A percentile compares a stretch with the other conserved stretches of the same genome.
These are phyloP conservation scores for Wickerhamiella sorbophila DNA, from an alignment of 805 yeast genomes.

Conservation along the genomic window DNA sequence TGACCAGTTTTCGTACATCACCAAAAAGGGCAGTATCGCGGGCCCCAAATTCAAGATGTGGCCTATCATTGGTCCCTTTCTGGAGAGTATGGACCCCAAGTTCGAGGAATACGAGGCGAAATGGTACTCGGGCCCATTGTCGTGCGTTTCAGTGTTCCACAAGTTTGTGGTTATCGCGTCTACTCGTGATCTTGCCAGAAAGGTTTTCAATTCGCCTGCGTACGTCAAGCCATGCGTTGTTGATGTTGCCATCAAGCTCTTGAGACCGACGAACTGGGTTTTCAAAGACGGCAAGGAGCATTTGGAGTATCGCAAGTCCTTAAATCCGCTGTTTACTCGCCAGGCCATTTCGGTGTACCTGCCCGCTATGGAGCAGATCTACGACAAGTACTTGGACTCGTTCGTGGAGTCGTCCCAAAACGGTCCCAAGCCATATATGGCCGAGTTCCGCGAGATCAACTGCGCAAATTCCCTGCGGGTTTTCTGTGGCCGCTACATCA, in stretches of 20 bases:
- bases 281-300: conserved; percentile 94
- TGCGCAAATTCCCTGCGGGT: conserved; percentile 89
- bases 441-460: conserved; percentile 86
- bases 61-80: conserved; percentile 94
- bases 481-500: conserved; percentile 90
- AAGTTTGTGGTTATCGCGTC: conserved; percentile 93
- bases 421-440: conserved; percentile 69
- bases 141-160: conserved; percentile 96
- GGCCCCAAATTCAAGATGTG: conserved; percentile 81
- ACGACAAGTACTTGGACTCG: conserved; percentile 63
- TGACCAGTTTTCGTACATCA: conserved; percentile 49
- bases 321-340: conserved; percentile 79
- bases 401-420: conserved; percentile 46
- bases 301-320: conserved; percentile 77
- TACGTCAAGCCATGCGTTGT: conserved; percentile 96
- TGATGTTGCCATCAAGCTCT: conserved; percentile 86
- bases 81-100: conserved; percentile 89
- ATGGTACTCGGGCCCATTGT: conserved; percentile 88
- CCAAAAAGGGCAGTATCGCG: conserved; percentile 73
- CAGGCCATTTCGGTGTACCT: conserved; percentile 71
- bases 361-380: conserved; percentile 70
- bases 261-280: conserved; percentile 96
- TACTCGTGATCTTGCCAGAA: conserved; percentile 74
- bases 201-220: conserved; percentile 67
- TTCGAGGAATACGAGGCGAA: conserved; percentile 85